Evolutionary conservation across 345 rosid genomes (phyloP).

Genomic region (Streptanthus diversifolius): DNA sequence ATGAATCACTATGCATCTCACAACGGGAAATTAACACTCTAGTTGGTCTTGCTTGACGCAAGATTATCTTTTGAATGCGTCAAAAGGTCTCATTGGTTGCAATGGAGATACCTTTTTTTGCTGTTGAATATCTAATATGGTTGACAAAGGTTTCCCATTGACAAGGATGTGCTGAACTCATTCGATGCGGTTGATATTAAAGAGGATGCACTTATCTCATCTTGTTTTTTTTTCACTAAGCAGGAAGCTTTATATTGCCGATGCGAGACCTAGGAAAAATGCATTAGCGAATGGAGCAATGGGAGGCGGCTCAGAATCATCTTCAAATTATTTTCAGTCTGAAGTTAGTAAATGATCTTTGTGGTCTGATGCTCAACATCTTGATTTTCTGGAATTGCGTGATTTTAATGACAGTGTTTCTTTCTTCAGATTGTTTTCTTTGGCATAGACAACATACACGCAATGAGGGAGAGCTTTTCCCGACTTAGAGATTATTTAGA

Average conservation of each 20-base stretch:
- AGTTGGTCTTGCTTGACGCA: not conserved
- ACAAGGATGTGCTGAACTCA: conserved; percentile 7
- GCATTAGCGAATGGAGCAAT: conserved; percentile 99
- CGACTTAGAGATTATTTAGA: conserved; percentile 94
- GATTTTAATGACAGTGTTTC: conserved; percentile 11
- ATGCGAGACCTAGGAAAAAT: conserved; percentile 98
- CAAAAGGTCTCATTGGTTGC: conserved; percentile 2
- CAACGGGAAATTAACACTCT: not conserved
- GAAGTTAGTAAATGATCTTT: conserved; percentile 54
- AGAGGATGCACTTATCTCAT: not conserved
- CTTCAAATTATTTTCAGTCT: conserved; percentile 90
- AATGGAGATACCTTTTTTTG: not conserved
- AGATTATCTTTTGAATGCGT: conserved; percentile 3
- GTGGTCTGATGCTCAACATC: conserved; percentile 12
- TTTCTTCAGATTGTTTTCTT: conserved; percentile 78
- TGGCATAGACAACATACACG: conserved; percentile 98
- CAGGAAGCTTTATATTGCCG: conserved; percentile 95
- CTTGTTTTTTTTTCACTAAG: conserved; percentile 7
- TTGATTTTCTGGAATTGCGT: not conserved
- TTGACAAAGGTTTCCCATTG: not conserved
- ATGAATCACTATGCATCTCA: not conserved
- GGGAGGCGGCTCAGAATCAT: conserved; percentile 99
- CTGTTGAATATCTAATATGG: not conserved
- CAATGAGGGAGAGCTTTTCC: conserved; percentile 95
- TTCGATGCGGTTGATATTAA: not conserved